Conservation (phyloP, 371 early-diverging fungal species). For the Zopfochytrium polystomum region DNA sequence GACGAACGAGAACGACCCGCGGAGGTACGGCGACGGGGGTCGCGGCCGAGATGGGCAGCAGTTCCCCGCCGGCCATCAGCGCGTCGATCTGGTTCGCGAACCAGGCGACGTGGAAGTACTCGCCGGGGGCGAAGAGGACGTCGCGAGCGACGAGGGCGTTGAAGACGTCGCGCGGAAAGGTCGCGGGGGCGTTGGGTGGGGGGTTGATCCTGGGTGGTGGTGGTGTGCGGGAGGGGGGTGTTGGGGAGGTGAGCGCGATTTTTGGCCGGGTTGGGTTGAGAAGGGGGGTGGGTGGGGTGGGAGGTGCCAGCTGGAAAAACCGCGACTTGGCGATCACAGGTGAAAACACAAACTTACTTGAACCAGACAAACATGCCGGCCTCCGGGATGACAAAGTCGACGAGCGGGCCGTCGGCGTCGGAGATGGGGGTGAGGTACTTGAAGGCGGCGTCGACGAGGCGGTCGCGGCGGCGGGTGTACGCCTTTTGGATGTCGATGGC, state of each 20-base stretch:
- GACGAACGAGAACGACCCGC: slow-evolving; percentile 11
- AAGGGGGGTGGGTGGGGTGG: neutral
- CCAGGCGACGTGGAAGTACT: too few species aligned
- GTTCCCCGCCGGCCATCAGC: neutral
- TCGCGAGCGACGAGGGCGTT: slow-evolving; percentile 16
- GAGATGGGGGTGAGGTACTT: neutral
- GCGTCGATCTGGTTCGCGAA: neutral
- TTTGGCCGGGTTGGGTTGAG: too few species aligned
- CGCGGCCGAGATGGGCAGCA: too few species aligned
- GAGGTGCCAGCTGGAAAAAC: neutral
- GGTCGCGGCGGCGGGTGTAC: slow-evolving; percentile 14
- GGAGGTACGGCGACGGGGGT: slow-evolving; percentile 17
- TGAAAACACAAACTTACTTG: slow-evolving; percentile 5
- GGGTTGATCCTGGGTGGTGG: too few species aligned
- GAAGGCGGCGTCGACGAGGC: slow-evolving; percentile 6
- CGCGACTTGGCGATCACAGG: neutral
- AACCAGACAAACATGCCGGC: slow-evolving; percentile 25
- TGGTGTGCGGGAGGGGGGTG: too few species aligned
- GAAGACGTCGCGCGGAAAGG: neutral
- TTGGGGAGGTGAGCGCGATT: too few species aligned
- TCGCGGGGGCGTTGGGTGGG: neutral
- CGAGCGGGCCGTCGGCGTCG: neutral
- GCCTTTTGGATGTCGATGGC: slow-evolving; percentile 8
- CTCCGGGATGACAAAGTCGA: slow-evolving; percentile 8
- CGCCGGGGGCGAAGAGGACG: slow-evolving; percentile 14